phyloP scores from a whole-genome alignment of 176 grass and related monocot species.

The Ensete glaucum region DNA sequence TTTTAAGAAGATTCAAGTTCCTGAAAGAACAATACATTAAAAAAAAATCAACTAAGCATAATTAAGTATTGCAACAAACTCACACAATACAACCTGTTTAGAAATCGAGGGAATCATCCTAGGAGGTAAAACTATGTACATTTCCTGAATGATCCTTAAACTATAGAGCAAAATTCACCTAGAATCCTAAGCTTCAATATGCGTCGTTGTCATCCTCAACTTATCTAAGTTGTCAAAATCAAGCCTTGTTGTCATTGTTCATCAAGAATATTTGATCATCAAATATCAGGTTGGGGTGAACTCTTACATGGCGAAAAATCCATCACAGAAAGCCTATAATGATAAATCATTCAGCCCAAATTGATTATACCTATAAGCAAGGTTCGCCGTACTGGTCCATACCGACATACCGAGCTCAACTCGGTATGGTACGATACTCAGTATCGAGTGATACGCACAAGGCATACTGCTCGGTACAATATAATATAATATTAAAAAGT shows the following conservation, averaged over 20 bases:
- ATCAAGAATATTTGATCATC: too few species aligned
- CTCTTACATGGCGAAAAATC: background rate
- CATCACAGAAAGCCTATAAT: background rate
- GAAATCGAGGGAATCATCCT: background rate
- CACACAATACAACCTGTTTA: background rate
- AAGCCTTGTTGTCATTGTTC: background rate
- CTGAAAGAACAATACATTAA: constrained; percentile 40
- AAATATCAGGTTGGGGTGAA: background rate
- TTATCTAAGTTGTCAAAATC: background rate
- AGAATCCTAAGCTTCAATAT: background rate
- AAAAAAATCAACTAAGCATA: background rate
- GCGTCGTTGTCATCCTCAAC: background rate
- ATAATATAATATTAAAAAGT: too few species aligned
- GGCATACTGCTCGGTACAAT: too few species aligned
- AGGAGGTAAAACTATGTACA: background rate
- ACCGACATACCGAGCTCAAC: too few species aligned
- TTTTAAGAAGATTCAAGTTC: constrained; percentile 83
- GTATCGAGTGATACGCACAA: too few species aligned
- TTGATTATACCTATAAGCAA: too few species aligned
- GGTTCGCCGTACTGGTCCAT: too few species aligned
- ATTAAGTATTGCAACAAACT: background rate
- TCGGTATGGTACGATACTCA: too few species aligned
- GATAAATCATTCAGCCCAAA: too few species aligned
- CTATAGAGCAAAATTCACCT: background rate
- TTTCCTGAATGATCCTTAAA: background rate